A percentile compares a stretch with the other conserved stretches of the same genome.
Evolutionary conservation across 2,329 filamentous ascomycete species (phyloP).

Genomic region (Verticillium dahliae): DNA sequence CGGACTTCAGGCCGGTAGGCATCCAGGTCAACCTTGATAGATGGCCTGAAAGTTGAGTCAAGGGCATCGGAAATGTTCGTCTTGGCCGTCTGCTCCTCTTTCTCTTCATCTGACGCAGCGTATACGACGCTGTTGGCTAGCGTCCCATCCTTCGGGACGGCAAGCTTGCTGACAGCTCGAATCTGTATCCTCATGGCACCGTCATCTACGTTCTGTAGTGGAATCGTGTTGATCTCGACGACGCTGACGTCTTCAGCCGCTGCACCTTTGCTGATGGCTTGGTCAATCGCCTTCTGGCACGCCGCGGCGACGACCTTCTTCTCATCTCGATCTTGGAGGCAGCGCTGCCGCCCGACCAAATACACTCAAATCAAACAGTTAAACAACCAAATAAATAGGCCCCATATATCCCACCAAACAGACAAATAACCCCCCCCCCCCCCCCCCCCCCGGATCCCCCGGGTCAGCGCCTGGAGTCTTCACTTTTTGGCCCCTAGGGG

Average conservation of each 20-base stretch:
- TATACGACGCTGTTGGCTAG: background rate
- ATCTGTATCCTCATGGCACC: slow-evolving; percentile 26
- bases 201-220: slow-evolving; percentile 27
- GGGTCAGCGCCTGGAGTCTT: no score
- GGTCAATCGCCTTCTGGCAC: slow-evolving; percentile 33
- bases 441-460: no score
- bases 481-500: no score
- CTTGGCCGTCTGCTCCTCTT: slow-evolving; percentile 17
- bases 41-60: slow-evolving; percentile 22
- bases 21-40: slow-evolving; percentile 20
- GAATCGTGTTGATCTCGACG: slow-evolving; percentile 37
- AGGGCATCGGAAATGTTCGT: slow-evolving; percentile 20
- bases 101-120: background rate
- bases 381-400: no score
- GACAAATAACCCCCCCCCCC: no score
- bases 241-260: slow-evolving; percentile 31
- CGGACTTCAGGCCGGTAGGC: slow-evolving; percentile 23
- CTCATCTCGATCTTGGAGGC: slow-evolving; percentile 27
- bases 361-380: no score
- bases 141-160: slow-evolving; percentile 17
- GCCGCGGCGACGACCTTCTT: slow-evolving; percentile 31
- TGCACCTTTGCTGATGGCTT: slow-evolving; percentile 38
- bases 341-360: no score
- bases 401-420: no score
- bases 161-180: slow-evolving; percentile 24